Conservation (phyloP, 2,329 filamentous ascomycete species). For the Dactylellina cionopaga region DNA sequence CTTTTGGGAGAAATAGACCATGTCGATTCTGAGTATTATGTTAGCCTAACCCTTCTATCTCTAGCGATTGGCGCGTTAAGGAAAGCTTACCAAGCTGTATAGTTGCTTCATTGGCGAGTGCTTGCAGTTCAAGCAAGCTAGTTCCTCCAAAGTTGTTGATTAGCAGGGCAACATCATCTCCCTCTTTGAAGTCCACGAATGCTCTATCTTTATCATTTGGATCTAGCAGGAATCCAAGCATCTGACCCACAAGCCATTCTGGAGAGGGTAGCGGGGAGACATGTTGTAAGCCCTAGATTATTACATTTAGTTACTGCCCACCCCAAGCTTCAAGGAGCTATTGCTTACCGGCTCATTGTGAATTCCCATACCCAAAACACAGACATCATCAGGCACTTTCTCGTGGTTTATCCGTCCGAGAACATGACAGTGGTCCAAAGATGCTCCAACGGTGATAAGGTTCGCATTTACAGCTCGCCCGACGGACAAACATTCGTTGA, state of each 20-base stretch:
- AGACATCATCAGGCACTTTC: slow-evolving; percentile 65
- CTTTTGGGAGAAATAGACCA: slow-evolving; percentile 71
- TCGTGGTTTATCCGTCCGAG: slow-evolving; percentile 64
- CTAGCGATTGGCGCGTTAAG: background rate
- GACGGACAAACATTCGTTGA: slow-evolving; percentile 37
- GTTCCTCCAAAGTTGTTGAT: slow-evolving; percentile 81
- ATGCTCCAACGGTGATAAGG: slow-evolving; percentile 66
- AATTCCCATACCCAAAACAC: slow-evolving; percentile 77
- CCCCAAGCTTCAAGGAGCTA: background rate
- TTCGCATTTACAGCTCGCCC: slow-evolving; percentile 64
- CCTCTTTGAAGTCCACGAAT: slow-evolving; percentile 72
- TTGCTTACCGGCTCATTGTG: slow-evolving; percentile 71
- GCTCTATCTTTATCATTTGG: slow-evolving; percentile 74
- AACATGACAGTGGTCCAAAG: slow-evolving; percentile 67
- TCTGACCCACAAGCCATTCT: slow-evolving; percentile 69
- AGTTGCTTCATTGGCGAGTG: slow-evolving; percentile 75
- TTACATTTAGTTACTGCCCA: too few relatives aligned
- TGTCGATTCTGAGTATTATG: slow-evolving; percentile 61
- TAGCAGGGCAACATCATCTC: slow-evolving; percentile 73
- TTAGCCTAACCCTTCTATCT: background rate
- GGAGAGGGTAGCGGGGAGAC: slow-evolving; percentile 64
- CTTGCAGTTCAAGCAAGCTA: slow-evolving; percentile 76
- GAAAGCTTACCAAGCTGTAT: slow-evolving; percentile 65
- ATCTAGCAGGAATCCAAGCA: slow-evolving; percentile 76
- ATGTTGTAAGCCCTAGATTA: slow-evolving; percentile 64